phyloP scores from a whole-genome alignment of 352 stramenopile genomes.

The Pythium brachiatum region DNA sequence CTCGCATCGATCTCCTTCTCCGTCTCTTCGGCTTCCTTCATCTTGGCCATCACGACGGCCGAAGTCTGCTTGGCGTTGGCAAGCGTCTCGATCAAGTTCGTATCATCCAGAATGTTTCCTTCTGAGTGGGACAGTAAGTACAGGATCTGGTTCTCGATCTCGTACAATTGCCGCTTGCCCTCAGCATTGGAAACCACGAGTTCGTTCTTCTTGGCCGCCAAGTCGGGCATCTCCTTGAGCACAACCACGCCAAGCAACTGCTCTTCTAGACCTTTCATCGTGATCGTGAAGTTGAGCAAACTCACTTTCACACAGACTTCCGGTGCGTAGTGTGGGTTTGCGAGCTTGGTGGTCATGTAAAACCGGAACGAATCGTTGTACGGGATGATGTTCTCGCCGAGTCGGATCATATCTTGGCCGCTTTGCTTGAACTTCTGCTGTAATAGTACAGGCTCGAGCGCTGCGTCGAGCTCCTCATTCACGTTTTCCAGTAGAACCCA shows the following conservation, averaged over 20 bases:
- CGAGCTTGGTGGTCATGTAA: conserved; percentile 92
- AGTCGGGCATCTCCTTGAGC: conserved; percentile 86
- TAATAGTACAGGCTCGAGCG: conserved; percentile 88
- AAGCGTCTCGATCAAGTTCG: conserved; percentile 90
- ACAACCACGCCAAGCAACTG: conserved; percentile 89
- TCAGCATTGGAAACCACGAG: conserved; percentile 88
- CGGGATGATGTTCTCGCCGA: conserved; percentile 90
- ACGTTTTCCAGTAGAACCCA: conserved; percentile 92
- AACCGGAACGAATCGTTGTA: conserved; percentile 91
- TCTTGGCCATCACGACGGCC: conserved; percentile 82
- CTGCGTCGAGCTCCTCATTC: conserved; percentile 85
- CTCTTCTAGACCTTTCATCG: conserved; percentile 89
- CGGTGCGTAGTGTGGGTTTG: conserved; percentile 91
- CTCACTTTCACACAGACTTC: conserved; percentile 92
- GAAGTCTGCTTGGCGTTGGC: conserved; percentile 81
- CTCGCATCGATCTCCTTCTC: conserved; percentile 88
- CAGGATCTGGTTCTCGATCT: conserved; percentile 93
- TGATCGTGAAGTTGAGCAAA: conserved; percentile 93
- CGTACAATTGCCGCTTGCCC: conserved; percentile 86
- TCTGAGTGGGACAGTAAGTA: conserved; percentile 90
- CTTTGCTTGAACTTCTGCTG: conserved; percentile 92
- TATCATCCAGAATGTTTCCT: conserved; percentile 92
- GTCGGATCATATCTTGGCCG: conserved; percentile 90
- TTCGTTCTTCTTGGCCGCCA: conserved; percentile 90
- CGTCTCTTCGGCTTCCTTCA: conserved; percentile 89